Evolutionary conservation across 129 eudicot genomes (phyloP), one percentile per base, ranked within the genome.

Genomic region (Kitagawia praeruptora): DNA sequence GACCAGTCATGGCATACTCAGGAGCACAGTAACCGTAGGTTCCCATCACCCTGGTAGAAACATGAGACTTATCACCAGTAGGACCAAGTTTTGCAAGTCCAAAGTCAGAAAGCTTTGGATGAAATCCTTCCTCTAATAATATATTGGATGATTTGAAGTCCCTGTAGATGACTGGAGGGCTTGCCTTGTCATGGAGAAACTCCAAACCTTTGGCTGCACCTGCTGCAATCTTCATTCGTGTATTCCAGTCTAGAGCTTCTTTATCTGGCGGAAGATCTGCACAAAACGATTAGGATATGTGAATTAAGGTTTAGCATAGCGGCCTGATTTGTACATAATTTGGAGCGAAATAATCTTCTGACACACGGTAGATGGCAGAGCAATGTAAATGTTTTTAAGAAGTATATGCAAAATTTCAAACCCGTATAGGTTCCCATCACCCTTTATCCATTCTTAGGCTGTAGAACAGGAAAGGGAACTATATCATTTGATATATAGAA

Each of bases 1-100:
- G 98, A 12, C 98, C 98, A 6, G 97, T 94, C 98, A 94, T 94
- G 71, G 98, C 98, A 81, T 94, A 94, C 78, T 94, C 98, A 66
- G 98, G 97, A 56, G 98, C 98, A 85, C 98, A 94, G 74, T 94
- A 94, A 37, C 98, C 97, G 28, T 91, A 94, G 23, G 98, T 94
- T 56, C 98, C 98, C 98, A 94, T 94, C 75, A 94, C 98, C 83
- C 98, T 81, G 0, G 98, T 94, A 27, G 98, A 94, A 9, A 94
- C 98, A 82, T 94, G 98, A 9, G 98, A 89, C 85, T 94, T 89
- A 85, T 94, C 98, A 14, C 98, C 98, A 0, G 97, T 88, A 11
- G 98, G 98, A 19, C 98, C 98, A 63, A 94, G 88, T 82, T 94
- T 94, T 6, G 98, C 98, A 0, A 94, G 93, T 46, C 98, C 98